phyloP scores from a whole-genome alignment of 345 rosid genomes.

The Arabis hirsuta region DNA sequence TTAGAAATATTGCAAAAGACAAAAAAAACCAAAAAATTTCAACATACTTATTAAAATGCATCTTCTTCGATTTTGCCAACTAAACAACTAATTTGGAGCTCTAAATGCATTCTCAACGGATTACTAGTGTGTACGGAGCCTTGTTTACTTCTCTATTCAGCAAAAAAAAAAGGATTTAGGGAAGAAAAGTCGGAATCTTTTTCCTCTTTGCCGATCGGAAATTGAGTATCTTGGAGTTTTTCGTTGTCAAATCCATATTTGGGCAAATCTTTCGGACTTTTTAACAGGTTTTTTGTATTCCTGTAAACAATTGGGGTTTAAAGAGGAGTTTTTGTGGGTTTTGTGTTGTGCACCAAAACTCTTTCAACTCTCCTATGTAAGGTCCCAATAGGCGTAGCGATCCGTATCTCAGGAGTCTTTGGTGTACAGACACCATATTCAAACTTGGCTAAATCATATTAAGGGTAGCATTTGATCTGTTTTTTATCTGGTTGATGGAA shows the following conservation, averaged over 20 bases:
- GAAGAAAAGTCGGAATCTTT: conserved; percentile 17
- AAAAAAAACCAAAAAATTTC: too few species aligned
- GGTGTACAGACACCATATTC: neutral
- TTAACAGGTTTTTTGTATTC: conserved; percentile 2
- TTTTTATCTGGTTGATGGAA: neutral
- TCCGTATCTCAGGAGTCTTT: too few species aligned
- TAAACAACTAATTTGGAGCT: too few species aligned
- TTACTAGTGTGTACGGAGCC: neutral
- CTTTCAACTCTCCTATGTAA: neutral
- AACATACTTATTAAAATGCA: too few species aligned
- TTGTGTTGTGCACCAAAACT: conserved; percentile 5
- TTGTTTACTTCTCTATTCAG: too few species aligned
- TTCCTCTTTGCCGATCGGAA: neutral
- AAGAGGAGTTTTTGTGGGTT: conserved; percentile 11
- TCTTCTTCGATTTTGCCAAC: too few species aligned
- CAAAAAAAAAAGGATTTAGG: neutral
- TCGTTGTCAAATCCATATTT: neutral
- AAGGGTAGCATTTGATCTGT: conserved; percentile 51
- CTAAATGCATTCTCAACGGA: too few species aligned
- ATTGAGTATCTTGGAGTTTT: neutral
- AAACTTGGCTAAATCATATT: neutral
- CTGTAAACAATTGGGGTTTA: neutral
- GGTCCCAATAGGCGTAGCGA: too few species aligned
- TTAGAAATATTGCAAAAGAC: too few species aligned
- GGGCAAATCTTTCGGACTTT: neutral